phyloP scores from a whole-genome alignment of 225 moss, liverwort and hornwort species.

The Thuidium tamariscinum region DNA sequence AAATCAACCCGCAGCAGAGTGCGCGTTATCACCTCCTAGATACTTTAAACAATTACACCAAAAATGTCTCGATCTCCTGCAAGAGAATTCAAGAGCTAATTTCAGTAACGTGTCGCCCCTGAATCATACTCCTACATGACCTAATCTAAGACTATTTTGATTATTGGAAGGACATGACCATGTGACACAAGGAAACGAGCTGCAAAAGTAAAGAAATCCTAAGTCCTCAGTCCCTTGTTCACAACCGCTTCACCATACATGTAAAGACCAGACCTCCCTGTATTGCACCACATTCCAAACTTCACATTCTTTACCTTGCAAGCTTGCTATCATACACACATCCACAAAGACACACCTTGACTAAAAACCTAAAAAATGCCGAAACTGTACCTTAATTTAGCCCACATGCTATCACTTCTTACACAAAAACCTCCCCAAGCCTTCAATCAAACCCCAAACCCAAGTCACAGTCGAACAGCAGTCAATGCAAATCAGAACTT shows the following conservation, averaged over 20 bases:
- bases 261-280: neutral
- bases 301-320: neutral
- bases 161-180: neutral
- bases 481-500: neutral
- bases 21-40: slow-evolving; percentile 4
- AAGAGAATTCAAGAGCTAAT: neutral
- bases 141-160: neutral
- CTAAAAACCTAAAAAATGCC: neutral
- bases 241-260: neutral
- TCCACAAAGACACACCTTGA: neutral
- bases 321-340: neutral
- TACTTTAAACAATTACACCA: slow-evolving; percentile 4
- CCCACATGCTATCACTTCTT: neutral
- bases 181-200: neutral
- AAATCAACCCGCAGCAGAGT: neutral
- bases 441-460: neutral
- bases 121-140: neutral
- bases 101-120: neutral
- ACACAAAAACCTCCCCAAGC: neutral
- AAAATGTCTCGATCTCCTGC: slow-evolving; percentile 25
- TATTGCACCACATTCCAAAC: neutral
- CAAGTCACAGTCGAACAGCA: neutral
- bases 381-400: neutral
- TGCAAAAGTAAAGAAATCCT: neutral
- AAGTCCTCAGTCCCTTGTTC: neutral